Conservation (phyloP, 495 filamentous ascomycete genomes). For the Daldinia concentrica region DNA sequence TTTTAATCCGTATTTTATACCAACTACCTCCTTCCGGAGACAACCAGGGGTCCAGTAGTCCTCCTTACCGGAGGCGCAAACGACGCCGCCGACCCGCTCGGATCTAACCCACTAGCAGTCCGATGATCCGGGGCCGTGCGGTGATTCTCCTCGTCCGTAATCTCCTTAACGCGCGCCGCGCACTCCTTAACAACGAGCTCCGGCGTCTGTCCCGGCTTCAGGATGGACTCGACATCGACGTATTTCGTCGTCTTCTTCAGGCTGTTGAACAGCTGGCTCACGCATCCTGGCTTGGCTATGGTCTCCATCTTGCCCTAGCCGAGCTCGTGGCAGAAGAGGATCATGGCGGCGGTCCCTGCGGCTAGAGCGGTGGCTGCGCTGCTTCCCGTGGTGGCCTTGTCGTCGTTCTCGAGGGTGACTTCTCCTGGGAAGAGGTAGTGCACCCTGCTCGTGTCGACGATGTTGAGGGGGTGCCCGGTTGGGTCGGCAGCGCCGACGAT, state of each 20-base stretch:
- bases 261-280: constrained; percentile 28
- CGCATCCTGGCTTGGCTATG: constrained; percentile 24
- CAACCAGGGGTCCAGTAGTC: too few relatives aligned
- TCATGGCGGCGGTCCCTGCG: constrained; percentile 43
- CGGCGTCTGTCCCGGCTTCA: constrained; percentile 21
- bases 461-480: constrained; percentile 27
- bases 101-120: too few relatives aligned
- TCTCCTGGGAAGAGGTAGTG: constrained; percentile 44
- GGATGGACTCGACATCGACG: constrained; percentile 24
- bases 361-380: constrained; percentile 44
- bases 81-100: too few relatives aligned
- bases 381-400: constrained; percentile 28
- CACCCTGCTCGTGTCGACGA: constrained; percentile 25
- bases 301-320: constrained; percentile 28
- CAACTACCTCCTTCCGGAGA: not conserved
- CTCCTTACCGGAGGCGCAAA: too few relatives aligned
- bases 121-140: constrained; percentile 10
- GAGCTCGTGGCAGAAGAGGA: constrained; percentile 42
- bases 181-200: constrained; percentile 29
- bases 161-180: constrained; percentile 26
- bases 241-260: constrained; percentile 19
- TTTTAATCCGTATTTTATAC: too few relatives aligned
- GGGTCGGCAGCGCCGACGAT: too few relatives aligned
- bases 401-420: constrained; percentile 20
- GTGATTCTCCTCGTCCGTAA: constrained; percentile 26